These are phyloP conservation scores for Fraxinus floribunda DNA, from an alignment of 305 asterid genomes.

Conservation along the genomic window DNA sequence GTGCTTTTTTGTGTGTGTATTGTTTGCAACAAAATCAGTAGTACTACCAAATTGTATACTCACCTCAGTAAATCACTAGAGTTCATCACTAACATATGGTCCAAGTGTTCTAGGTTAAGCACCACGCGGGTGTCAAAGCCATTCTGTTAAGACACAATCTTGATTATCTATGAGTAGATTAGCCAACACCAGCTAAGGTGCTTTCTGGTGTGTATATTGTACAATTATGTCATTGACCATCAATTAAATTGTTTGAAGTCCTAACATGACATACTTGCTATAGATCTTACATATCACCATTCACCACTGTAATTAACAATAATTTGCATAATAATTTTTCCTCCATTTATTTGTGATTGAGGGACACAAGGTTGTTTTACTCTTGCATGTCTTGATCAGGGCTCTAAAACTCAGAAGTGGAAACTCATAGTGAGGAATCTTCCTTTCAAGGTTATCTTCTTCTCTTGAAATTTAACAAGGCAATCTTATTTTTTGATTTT, in stretches of 20 bases:
- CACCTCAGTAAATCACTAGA: background rate
- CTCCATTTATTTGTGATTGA: background rate
- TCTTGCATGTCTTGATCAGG: conserved; percentile 50
- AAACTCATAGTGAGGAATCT: conserved; percentile 90
- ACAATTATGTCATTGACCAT: background rate
- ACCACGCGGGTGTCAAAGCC: background rate
- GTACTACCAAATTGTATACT: background rate
- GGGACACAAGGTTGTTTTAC: conserved; percentile 4
- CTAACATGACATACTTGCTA: background rate
- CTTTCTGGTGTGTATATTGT: background rate
- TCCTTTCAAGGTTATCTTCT: conserved; percentile 74
- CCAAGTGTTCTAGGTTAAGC: background rate
- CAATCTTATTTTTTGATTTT: background rate
- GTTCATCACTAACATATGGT: background rate
- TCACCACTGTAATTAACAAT: background rate
- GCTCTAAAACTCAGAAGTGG: conserved; percentile 89
- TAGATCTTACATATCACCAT: background rate
- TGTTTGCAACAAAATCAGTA: background rate
- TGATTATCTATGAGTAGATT: background rate
- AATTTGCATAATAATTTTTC: background rate
- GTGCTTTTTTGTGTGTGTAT: no score
- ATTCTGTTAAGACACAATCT: background rate
- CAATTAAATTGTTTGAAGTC: background rate
- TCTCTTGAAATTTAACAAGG: conserved; percentile 2
- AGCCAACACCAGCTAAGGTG: background rate